Base-by-base conservation (phyloP, 106 monocot genomes). In the Gastrodia elata region DNA sequence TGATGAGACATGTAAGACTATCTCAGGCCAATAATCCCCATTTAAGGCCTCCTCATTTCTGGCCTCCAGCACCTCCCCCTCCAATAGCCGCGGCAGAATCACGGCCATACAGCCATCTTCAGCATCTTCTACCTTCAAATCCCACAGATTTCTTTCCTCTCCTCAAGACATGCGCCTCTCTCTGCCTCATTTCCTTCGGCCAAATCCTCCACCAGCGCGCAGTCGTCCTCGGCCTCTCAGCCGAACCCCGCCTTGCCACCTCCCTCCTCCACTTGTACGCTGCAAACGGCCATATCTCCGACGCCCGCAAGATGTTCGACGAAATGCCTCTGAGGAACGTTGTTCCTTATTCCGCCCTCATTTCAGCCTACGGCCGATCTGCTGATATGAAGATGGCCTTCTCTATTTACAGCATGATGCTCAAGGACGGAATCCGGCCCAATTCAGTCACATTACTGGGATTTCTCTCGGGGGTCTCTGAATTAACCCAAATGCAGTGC, bases 311-410 rank as follows among this genome's bases (percentile, higher is more conserved):
- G 15, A 13, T 88, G 55, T 92, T 92, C 82, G 86, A 88, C 78
- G 20, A 2, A 73, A 91, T 88, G 77, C 77, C 84, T 20, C 2
- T 26, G 0, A 67, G 43, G 24, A 68, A 73, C 36, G 76, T 86
- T 42, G 85, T 88, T 32, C 82, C 88, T 8, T 92, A 80, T 77
- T 80, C 92, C 20, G 78, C 92, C 74, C 65, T 92, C 58, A 81
- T 92, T 25, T 73, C 65, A 5, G 81, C 77, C 34, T 82, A 88
- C 39, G 77, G 83, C 11, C 71, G 43, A 25, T 52, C 82, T 0
- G 86, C 71, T 68, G 55, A 82, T 40, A 26, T 42, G 8, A 68
- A 15, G 0, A 49, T 1, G 27, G 86, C 88, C 3, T 84, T 88
- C 39, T 35, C 35, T 0, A 34, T 82, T 69, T 88, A 49, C 35